Evolutionary conservation across 176 grass and related monocot species (phyloP).

Genomic region (Canna indica): DNA sequence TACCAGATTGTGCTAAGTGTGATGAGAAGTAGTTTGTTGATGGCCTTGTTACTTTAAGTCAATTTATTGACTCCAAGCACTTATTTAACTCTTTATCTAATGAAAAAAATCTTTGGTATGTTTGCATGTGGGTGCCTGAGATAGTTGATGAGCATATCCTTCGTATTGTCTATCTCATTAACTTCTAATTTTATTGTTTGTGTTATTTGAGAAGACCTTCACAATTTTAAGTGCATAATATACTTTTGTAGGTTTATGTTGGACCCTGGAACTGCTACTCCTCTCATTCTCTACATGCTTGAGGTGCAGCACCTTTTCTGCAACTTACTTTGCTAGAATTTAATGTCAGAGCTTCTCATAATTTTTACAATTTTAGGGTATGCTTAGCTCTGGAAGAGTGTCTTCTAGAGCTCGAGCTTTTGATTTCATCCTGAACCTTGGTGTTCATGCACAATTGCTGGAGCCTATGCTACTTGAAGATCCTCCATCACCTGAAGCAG

Average conservation of each 20-base stretch:
- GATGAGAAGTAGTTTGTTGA: too few species aligned
- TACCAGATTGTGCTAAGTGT: too few species aligned
- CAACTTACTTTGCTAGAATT: slow-evolving; percentile 2
- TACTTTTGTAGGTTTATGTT: slow-evolving; percentile 78
- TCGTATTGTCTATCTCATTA: background rate
- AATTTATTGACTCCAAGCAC: too few species aligned
- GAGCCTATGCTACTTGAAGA: slow-evolving; percentile 87
- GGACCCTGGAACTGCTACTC: slow-evolving; percentile 69
- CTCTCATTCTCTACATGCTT: slow-evolving; percentile 94
- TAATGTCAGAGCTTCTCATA: slow-evolving; percentile 19
- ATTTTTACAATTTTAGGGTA: slow-evolving; percentile 43
- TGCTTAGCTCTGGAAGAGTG: slow-evolving; percentile 74
- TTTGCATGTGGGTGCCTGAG: background rate
- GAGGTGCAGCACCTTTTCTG: slow-evolving; percentile 41
- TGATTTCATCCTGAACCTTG: slow-evolving; percentile 94
- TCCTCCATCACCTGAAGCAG: slow-evolving; percentile 43
- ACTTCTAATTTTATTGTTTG: background rate
- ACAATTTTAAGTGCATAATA: slow-evolving; percentile 11
- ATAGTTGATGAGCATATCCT: background rate
- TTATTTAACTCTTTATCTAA: too few species aligned
- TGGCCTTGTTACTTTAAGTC: too few species aligned
- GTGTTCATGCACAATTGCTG: slow-evolving; percentile 84
- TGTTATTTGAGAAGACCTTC: background rate
- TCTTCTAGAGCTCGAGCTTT: slow-evolving; percentile 80
- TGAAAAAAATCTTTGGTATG: too few species aligned